Base-by-base conservation (phyloP, 768 basidiomycete species). In the Tephrocybe sp. region DNA sequence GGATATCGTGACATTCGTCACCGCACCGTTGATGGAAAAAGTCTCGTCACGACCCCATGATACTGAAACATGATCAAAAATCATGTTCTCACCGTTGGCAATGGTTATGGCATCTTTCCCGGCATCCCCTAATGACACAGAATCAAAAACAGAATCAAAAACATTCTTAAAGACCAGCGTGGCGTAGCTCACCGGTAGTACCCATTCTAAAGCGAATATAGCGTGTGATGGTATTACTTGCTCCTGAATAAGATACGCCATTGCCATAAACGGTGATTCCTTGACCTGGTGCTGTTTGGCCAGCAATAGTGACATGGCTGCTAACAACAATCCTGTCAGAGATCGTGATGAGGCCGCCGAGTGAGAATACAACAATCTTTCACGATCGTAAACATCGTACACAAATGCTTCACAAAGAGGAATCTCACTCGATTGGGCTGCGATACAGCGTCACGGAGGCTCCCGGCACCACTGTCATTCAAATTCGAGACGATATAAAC, bases 221-320 rank as follows among this genome's bases (percentile, higher is more conserved):
- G 18, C 52, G 52, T 16, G 56, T 57, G 18, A 57, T 57, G 25
- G 56, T 66, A 48, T 70, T 63, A 40, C 56, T 43, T 11, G 68
- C 65, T 7, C 46, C 52, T 5, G 68, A 70, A 35, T 68, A 68
- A 11, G 64, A 65, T 35, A 67, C 46, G 24, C 66, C 67, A 41
- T 70, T 69, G 9, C 68, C 68, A 45, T 67, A 68, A 35, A 69
- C 63, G 18, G 68, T 70, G 22, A 70, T 70, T n/a, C 68, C 69
- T 56, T 68, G 66, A 13, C 69, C 69, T 21, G 69, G 69, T 16
- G 69, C 68, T n/a, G 68, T 70, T 47, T 70, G 66, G 3, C 69
- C 68, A 28, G 64, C 65, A 16, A 70, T 69, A 1, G 60, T 65
- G 19, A 67, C 58, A 44, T 65, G 60, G 16, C 54, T 58, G 41